A percentile compares a stretch with the other conserved stretches of the same genome.
These are phyloP conservation scores for Entelexis sorbosivorans DNA, from an alignment of 1,139 yeast species.

Conservation along the genomic window DNA sequence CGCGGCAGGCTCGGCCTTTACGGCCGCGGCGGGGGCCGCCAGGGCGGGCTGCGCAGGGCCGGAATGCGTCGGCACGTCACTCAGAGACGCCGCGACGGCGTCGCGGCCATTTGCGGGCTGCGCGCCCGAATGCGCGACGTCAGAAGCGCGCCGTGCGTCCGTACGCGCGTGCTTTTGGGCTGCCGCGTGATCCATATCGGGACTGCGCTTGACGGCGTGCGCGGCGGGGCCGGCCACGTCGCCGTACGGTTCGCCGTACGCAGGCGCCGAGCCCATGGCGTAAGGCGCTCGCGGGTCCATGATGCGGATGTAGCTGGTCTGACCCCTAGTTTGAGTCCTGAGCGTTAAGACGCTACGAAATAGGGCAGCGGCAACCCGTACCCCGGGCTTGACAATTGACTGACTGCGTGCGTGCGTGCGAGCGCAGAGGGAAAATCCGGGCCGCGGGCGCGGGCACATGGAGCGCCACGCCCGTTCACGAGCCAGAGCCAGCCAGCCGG, in stretches of 20 bases:
- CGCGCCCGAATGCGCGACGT: background rate
- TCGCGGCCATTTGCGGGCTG: background rate
- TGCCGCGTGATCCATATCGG: background rate
- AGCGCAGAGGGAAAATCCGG: too few relatives aligned
- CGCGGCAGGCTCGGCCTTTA: too few relatives aligned
- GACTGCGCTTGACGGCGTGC: background rate
- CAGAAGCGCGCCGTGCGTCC: background rate
- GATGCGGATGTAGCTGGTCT: background rate
- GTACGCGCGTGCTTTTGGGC: background rate
- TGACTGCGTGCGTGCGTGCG: too few relatives aligned
- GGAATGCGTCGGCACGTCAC: too few relatives aligned
- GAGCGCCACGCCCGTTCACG: too few relatives aligned
- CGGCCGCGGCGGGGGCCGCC: too few relatives aligned
- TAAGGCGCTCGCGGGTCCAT: constrained; percentile 6
- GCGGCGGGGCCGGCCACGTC: background rate
- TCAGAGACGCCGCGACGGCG: background rate
- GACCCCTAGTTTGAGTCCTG: background rate
- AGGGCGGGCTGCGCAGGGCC: too few relatives aligned
- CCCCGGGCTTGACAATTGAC: background rate
- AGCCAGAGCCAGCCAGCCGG: too few relatives aligned
- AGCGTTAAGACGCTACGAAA: constrained; percentile 5
- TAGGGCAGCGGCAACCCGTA: constrained; percentile 5
- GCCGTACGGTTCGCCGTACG: background rate
- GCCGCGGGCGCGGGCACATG: too few relatives aligned
- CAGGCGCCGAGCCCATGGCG: background rate